Conservation (phyloP, 495 filamentous ascomycete species). For the Bacidia gigantensis region DNA sequence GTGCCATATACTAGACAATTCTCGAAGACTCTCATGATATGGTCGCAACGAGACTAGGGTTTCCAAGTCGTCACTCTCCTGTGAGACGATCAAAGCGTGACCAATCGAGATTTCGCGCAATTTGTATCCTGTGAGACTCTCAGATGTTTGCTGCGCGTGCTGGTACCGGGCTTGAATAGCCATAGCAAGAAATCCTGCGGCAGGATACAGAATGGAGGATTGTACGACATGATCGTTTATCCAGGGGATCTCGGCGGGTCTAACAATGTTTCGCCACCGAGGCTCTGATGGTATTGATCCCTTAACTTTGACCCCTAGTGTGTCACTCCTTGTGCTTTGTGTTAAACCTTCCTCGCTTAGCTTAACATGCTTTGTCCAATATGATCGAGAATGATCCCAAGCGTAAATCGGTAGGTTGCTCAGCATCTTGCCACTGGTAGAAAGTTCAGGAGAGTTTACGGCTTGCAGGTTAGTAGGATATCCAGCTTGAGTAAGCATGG, state of each 20-base stretch:
- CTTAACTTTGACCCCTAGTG: too few species aligned
- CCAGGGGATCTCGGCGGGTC: slow-evolving; percentile 24
- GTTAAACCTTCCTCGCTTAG: too few species aligned
- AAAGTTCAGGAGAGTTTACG: slow-evolving; percentile 15
- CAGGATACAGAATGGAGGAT: slow-evolving; percentile 36
- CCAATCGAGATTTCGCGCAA: slow-evolving; percentile 28
- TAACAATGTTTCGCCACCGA: slow-evolving; percentile 23
- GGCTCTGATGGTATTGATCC: too few species aligned
- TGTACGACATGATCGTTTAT: slow-evolving; percentile 26
- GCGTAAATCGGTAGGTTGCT: slow-evolving; percentile 24
- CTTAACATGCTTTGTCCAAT: too few species aligned
- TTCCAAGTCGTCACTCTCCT: slow-evolving; percentile 21
- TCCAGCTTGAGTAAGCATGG: neutral
- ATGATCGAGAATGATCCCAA: too few species aligned
- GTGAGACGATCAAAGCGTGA: slow-evolving; percentile 29
- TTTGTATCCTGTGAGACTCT: neutral
- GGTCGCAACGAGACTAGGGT: slow-evolving; percentile 20
- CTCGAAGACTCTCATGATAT: slow-evolving; percentile 16
- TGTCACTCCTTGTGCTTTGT: too few species aligned
- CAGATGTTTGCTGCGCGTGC: neutral
- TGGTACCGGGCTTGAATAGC: slow-evolving; percentile 39
- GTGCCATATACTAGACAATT: slow-evolving; percentile 15
- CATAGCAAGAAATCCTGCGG: slow-evolving; percentile 41
- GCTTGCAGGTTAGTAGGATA: neutral
- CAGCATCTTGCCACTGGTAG: slow-evolving; percentile 21